phyloP scores from a whole-genome alignment of 1,284 basidiomycete species.

The Ustilago esculenta region DNA sequence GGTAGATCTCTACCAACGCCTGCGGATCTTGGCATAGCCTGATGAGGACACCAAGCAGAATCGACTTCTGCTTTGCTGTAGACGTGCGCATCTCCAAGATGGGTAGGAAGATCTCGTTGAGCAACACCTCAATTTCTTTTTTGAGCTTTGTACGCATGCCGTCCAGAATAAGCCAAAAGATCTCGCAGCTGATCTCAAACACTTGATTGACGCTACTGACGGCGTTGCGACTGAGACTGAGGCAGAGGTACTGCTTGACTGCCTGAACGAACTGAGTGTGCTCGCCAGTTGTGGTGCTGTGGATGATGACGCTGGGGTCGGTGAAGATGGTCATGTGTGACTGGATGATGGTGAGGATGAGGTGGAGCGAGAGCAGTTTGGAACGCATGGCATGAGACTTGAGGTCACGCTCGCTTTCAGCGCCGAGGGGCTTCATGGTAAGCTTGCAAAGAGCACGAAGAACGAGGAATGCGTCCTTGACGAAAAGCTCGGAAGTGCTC shows the following conservation, averaged over 20 bases:
- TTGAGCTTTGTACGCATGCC: conserved; percentile 96
- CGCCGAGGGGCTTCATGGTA: conserved; percentile 64
- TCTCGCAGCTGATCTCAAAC: conserved; percentile 97
- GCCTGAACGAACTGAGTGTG: conserved; percentile 66
- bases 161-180: conserved; percentile 94
- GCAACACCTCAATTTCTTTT: conserved; percentile 98
- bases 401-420: conserved; percentile 65
- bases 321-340: conserved; percentile 64
- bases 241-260: conserved; percentile 73
- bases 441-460: conserved; percentile 66
- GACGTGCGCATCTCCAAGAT: conserved; percentile 98
- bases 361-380: conserved; percentile 64
- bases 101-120: conserved; percentile 98
- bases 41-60: conserved; percentile 61
- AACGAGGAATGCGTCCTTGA: conserved; percentile 67
- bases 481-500: conserved; percentile 62
- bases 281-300: conserved; percentile 64
- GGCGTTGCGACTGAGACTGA: conserved; percentile 92
- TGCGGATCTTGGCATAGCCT: conserved; percentile 65
- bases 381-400: conserved; percentile 66
- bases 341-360: conserved; percentile 62
- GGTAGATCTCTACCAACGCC: conserved; percentile 65
- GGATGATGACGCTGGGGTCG: conserved; percentile 61
- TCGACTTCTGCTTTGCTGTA: conserved; percentile 77
- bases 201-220: conserved; percentile 95